Evolutionary conservation across 371 early-diverging fungal species (phyloP), one percentile per base, ranked within the genome.

Genomic region (Rhizopus delemar): DNA sequence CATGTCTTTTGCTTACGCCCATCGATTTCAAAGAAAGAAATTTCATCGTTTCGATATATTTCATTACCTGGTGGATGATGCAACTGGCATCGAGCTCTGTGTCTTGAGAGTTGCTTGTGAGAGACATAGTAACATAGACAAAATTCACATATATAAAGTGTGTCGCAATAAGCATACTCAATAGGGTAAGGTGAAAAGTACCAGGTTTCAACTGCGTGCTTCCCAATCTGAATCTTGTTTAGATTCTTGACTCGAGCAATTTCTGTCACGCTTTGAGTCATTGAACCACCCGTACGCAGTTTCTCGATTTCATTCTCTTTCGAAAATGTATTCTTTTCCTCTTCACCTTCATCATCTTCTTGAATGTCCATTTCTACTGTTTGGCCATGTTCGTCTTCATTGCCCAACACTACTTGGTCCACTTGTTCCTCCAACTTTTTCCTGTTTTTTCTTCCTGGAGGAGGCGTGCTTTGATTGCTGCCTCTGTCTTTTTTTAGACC

Each of bases 171-270:
- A 5, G 91, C 83, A 58, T 88, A 88, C 60, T 92, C 92, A 41
- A 81, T 78, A 3, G 97, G 97, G 63, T 96, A 98, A 0, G 98
- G 97, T 31, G 95, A 93, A 79, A 97, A 96, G 73, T 99, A 98
- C 99, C 99, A 99, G 0, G 99, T 84, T 65, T 98, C 96, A 12
- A 99, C 88, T 71, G 91, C 86, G 73, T 93, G 88, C 66, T 91
- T 86, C 33, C 99, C 98, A 78, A 99, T 94, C 67, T 92, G 87
- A 54, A 99, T 94, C 62, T 82, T 63, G 65, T 93, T 89, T 66
- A 99, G 79, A 69, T 97, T 98, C 73, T 96, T 96, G 48, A 98
- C 91, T 3, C 97, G 84, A 2, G 94, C 87, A 41, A 98, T 85
- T 71, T 98, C 98, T 54, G 88, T 82, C 3, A 88, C 84, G 53